Percentiles rank a stretch among this genome's conserved stretches.
Evolutionary conservation across 2,329 filamentous ascomycete genomes (phyloP).

Genomic region (Aureobasidium sp.): DNA sequence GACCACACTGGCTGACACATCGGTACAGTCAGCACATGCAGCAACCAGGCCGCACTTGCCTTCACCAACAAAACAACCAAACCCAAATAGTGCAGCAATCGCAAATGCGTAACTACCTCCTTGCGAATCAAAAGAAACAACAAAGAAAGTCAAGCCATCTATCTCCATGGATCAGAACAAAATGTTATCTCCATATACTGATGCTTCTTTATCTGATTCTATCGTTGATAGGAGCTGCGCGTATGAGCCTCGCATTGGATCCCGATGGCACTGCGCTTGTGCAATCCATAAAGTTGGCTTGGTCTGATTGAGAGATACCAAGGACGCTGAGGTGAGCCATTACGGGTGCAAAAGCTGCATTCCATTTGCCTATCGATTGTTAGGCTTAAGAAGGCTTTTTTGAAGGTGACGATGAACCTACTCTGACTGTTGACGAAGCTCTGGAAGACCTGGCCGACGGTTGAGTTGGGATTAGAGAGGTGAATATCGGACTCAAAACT

Average conservation of each 20-base stretch:
- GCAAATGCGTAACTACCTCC: not conserved
- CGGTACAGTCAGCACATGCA: not conserved
- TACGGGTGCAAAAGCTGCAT: conserved; percentile 4
- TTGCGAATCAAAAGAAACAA: not conserved
- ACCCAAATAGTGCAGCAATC: not conserved
- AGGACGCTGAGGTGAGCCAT: conserved; percentile 12
- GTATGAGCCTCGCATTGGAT: not conserved
- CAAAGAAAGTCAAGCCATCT: not conserved
- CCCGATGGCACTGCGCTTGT: conserved; percentile 12
- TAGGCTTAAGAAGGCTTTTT: not conserved
- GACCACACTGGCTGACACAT: too few species aligned
- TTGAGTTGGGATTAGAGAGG: conserved; percentile 19
- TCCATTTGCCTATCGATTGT: not conserved
- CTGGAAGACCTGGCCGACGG: conserved; percentile 28
- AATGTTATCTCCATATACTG: too few species aligned
- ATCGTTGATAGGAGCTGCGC: conserved; percentile 7
- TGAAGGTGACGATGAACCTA: conserved; percentile 15
- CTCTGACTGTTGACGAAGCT: conserved; percentile 28
- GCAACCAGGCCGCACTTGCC: not conserved
- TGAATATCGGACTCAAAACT: conserved; percentile 26
- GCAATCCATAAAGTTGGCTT: conserved; percentile 18
- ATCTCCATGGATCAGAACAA: not conserved
- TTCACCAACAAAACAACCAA: not conserved
- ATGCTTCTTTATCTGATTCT: not conserved
- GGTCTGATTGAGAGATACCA: not conserved